Evolutionary conservation across 1,284 basidiomycete species (phyloP).

Genomic region (Rhodotorula sp.): DNA sequence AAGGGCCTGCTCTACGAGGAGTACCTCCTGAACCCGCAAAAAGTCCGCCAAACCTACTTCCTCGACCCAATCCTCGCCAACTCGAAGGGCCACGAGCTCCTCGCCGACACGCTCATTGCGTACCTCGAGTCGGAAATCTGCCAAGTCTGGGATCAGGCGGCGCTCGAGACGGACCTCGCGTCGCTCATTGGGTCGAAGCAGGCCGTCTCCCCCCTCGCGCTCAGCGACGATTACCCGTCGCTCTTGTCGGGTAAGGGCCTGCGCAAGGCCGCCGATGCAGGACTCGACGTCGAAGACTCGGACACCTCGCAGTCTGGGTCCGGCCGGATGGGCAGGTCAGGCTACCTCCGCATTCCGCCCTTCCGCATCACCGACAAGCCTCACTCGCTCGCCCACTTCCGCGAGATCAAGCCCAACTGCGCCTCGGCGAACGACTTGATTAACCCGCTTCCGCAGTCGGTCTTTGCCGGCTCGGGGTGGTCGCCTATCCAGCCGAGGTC

Average conservation of each 20-base stretch:
- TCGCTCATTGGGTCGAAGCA: conserved; percentile 40
- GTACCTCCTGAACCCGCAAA: conserved; percentile 71
- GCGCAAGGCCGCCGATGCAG: conserved; percentile 49
- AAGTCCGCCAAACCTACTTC: conserved; percentile 66
- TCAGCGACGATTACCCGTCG: conserved; percentile 42
- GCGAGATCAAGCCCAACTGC: conserved; percentile 84
- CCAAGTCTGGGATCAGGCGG: conserved; percentile 71
- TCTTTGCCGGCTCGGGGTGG: conserved; percentile 91
- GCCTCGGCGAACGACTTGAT: conserved; percentile 90
- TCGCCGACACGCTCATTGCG: conserved; percentile 77
- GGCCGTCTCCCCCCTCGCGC: conserved; percentile 24
- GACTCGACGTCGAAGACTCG: conserved; percentile 46
- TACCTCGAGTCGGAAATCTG: conserved; percentile 87
- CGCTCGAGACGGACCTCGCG: conserved; percentile 54
- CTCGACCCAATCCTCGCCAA: conserved; percentile 80
- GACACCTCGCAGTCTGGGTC: conserved; percentile 36
- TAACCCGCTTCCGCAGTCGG: conserved; percentile 81
- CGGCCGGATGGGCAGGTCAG: conserved; percentile 37
- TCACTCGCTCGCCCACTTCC: conserved; percentile 59
- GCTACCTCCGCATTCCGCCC: conserved; percentile 60
- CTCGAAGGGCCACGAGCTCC: conserved; percentile 71
- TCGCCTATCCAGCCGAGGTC: conserved; percentile 65
- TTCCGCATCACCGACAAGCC: conserved; percentile 72
- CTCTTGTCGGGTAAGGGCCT: conserved; percentile 48
- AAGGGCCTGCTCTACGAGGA: conserved; percentile 77